Evolutionary conservation across 208 protist species (phyloP).

Genomic region (Acanthamoeba castellanii): DNA sequence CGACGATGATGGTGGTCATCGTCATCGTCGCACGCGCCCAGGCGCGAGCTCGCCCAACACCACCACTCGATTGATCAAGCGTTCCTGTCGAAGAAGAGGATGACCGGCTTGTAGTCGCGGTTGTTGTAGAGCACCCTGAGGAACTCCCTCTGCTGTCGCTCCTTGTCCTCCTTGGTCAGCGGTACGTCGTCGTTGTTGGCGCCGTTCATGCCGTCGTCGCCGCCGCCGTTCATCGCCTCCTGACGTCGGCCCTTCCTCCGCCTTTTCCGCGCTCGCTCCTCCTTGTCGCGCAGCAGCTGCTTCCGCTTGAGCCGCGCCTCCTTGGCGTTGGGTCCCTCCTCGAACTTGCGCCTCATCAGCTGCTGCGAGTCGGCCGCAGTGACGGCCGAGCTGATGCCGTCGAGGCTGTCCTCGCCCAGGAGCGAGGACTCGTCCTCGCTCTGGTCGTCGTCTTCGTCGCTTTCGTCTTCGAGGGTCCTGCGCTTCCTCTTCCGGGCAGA

Average conservation of each 20-base stretch:
- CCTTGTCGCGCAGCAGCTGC: conserved; percentile 17
- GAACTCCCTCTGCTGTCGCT: conserved; percentile 61
- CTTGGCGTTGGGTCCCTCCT: conserved; percentile 19
- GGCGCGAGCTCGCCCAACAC: not conserved
- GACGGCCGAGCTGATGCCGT: not conserved
- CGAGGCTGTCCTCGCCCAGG: not conserved
- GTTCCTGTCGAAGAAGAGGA: conserved; percentile 68
- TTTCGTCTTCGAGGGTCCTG: not conserved
- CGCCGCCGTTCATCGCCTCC: not conserved
- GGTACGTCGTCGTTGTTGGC: conserved; percentile 57
- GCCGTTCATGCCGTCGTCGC: not conserved
- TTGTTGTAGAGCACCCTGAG: conserved; percentile 58
- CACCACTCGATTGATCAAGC: not conserved
- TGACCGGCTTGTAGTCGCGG: conserved; percentile 63
- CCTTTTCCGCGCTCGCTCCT: conserved; percentile 12
- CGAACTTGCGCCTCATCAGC: not conserved
- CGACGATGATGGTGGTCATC: too few species aligned
- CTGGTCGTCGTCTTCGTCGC: conserved; percentile 11
- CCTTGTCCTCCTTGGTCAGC: conserved; percentile 67
- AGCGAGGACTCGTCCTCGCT: not conserved
- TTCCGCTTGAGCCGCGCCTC: not conserved
- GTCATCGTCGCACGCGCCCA: too few species aligned
- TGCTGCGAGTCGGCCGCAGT: not conserved
- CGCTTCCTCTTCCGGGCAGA: not conserved
- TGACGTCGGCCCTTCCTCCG: not conserved